phyloP scores from a whole-genome alignment of 352 stramenopile species.

The Phytophthora constricta region DNA sequence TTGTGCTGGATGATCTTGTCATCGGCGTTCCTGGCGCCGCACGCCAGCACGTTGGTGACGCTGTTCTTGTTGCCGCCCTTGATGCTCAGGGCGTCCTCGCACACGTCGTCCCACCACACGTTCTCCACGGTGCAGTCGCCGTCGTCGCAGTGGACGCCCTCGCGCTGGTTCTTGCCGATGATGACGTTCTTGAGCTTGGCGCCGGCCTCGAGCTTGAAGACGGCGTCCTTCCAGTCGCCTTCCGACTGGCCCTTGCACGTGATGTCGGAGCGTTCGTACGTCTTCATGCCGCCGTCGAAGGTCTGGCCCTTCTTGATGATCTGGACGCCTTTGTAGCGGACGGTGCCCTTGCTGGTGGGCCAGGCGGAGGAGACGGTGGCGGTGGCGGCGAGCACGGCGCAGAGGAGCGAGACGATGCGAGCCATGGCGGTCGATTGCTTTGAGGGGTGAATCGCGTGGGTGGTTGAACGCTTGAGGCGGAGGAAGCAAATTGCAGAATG shows the following conservation, averaged over 20 bases:
- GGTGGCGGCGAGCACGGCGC: conserved; percentile 16
- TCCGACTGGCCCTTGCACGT: conserved; percentile 38
- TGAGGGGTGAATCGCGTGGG: neutral
- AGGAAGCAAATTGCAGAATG: conserved; percentile 34
- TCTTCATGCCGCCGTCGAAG: conserved; percentile 64
- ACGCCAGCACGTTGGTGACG: conserved; percentile 36
- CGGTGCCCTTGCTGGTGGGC: conserved; percentile 28
- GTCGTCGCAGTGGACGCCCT: conserved; percentile 44
- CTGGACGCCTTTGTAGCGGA: conserved; percentile 31
- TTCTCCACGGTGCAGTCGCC: conserved; percentile 41
- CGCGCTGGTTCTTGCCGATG: conserved; percentile 43
- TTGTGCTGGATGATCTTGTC: conserved; percentile 62
- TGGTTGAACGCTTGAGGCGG: conserved; percentile 16
- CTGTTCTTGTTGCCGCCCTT: conserved; percentile 37
- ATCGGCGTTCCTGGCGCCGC: conserved; percentile 31
- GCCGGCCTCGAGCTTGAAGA: conserved; percentile 45
- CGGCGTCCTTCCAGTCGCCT: conserved; percentile 26
- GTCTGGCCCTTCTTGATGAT: conserved; percentile 42
- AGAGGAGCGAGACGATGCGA: conserved; percentile 19
- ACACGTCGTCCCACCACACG: conserved; percentile 48
- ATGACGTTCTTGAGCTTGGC: conserved; percentile 54
- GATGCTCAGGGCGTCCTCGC: conserved; percentile 46
- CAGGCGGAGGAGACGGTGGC: conserved; percentile 22
- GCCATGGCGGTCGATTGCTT: conserved; percentile 4
- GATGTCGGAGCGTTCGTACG: conserved; percentile 55